Evolutionary conservation across 192 early-diverging fungal species (phyloP).

Genomic region (Mortierella alpina): DNA sequence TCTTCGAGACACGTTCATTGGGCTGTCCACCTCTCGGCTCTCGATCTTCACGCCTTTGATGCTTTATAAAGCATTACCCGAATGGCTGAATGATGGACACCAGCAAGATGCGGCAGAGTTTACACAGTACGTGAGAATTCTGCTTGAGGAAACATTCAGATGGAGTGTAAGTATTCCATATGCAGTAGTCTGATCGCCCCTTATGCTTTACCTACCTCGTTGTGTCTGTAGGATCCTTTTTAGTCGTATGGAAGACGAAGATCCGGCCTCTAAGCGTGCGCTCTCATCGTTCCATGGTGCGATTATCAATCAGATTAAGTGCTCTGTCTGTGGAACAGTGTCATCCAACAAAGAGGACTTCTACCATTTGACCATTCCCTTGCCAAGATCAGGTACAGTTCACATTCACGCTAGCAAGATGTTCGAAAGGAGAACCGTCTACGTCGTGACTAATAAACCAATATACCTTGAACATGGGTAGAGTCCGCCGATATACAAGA

Average conservation of each 20-base stretch:
- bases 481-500: conserved; percentile 16
- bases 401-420: not conserved
- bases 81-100: conserved; percentile 49
- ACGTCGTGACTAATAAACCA: not conserved
- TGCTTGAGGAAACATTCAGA: not conserved
- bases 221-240: conserved; percentile 31
- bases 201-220: not conserved
- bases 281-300: conserved; percentile 39
- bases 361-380: conserved; percentile 36
- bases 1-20: conserved; percentile 29
- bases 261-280: conserved; percentile 18
- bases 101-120: conserved; percentile 49
- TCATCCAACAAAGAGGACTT: conserved; percentile 42
- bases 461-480: not conserved
- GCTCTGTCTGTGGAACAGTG: conserved; percentile 22
- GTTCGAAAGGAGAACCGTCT: not conserved
- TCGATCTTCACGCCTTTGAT: conserved; percentile 26
- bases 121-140: conserved; percentile 17
- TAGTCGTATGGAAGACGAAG: conserved; percentile 35
- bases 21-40: conserved; percentile 29
- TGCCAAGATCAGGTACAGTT: conserved; percentile 36
- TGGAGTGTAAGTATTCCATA: not conserved
- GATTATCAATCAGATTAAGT: conserved; percentile 37
- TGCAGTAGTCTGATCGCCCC: not conserved
- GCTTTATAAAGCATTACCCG: conserved; percentile 34